phyloP scores from a whole-genome alignment of 2,329 filamentous ascomycete species.

The Stylonectria norvegica region DNA sequence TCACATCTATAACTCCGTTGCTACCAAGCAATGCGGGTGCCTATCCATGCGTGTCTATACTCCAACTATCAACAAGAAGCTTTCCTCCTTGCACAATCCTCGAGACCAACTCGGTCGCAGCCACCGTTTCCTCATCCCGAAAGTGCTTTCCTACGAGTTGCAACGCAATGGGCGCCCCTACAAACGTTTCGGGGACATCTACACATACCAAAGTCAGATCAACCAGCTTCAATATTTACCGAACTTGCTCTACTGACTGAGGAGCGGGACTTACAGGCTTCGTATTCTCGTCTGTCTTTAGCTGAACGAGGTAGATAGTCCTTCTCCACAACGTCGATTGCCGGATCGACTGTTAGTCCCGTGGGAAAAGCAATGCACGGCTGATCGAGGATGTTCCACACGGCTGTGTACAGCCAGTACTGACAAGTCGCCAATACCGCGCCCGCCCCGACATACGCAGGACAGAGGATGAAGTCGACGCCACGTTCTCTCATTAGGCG shows the following conservation, averaged over 20 bases:
- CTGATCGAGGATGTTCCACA: constrained; percentile 33
- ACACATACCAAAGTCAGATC: no score
- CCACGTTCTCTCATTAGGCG: constrained; percentile 18
- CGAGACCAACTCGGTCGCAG: constrained; percentile 12
- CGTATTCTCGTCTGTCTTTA: neutral
- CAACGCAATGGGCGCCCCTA: constrained; percentile 15
- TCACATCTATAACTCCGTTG: no score
- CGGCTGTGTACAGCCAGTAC: constrained; percentile 29
- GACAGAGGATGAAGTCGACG: constrained; percentile 28
- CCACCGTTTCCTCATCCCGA: constrained; percentile 18
- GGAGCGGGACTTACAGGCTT: neutral
- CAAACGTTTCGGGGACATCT: constrained; percentile 7
- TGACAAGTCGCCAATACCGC: constrained; percentile 17
- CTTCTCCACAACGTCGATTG: constrained; percentile 8
- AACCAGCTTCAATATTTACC: no score
- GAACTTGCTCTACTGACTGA: neutral
- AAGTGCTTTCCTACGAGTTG: constrained; percentile 24
- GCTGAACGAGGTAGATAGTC: constrained; percentile 1
- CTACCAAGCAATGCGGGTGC: no score
- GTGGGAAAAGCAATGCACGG: constrained; percentile 27
- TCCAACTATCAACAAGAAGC: no score
- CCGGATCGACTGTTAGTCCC: constrained; percentile 10
- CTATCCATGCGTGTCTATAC: no score
- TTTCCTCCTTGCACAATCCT: constrained; percentile 6
- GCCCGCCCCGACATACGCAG: constrained; percentile 22